Base-by-base conservation (phyloP, 2,329 filamentous ascomycete genomes). In the Acephala macrosclerotiorum region DNA sequence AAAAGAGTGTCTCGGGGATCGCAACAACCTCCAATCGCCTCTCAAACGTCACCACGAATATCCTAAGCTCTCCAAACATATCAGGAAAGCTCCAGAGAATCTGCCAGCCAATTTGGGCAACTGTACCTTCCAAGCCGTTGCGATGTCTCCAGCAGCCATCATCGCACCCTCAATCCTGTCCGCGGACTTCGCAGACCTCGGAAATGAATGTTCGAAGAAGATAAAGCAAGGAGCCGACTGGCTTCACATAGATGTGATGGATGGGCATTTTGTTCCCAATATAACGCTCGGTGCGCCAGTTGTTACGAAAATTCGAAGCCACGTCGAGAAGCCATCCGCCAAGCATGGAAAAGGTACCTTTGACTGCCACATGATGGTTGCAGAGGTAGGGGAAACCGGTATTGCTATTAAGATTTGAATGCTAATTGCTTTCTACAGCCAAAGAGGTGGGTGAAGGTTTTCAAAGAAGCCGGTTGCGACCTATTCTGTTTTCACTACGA, bases 401-500 rank as follows among this genome's bases (percentile, higher is more conserved):
- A 33, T 36, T 12, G 9, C n/a, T 40, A n/a, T 14, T 16, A 25
- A 22, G 25, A 49, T 6, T 11, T 18, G 25, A 40, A 60, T 16
- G 16, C 64, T 66, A 55, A 66, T 53, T 6, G 7, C 22, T 26
- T 25, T n/a, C 9, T 61, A 71, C 72, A 96, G 94, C 96, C 96
- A 72, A 96, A 98, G 85, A 94, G 94, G 85, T 99, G 96, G 96
- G 94, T 97, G 74, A 92, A 92, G 77, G 93, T 97, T 68, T 98
- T 99, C 84, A 89, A 96, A 79, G 89, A 91, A 61, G 96, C 94
- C 66, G 96, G 96, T 61, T 97, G 94, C 80, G 94, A 99, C 79
- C 86, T 99, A n/a, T 99, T 99, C 84, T 98, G 96, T 85, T 99
- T 99, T 85, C 96, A 99, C 84, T 98, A 98, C 81, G 96, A 99